A percentile compares a stretch with the other conserved stretches of the same genome.
These are phyloP conservation scores for Nitzschia putrida DNA, from an alignment of 108 stramenopile species.

Conservation along the genomic window DNA sequence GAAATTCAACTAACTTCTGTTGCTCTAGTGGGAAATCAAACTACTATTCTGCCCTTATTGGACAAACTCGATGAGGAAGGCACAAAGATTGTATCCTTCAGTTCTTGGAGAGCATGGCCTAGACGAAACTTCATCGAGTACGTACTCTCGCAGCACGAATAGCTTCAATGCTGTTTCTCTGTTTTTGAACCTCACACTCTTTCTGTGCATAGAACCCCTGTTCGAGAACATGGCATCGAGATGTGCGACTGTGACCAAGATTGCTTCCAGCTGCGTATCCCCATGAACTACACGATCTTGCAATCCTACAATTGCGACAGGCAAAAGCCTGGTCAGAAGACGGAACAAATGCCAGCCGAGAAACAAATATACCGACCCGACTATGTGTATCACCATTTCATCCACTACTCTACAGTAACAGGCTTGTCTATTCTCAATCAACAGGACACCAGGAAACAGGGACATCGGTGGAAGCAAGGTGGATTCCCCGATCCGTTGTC, in stretches of 20 bases:
- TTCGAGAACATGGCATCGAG: constrained; percentile 18
- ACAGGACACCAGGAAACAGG: constrained; percentile 43
- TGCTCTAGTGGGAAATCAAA: constrained; percentile 34
- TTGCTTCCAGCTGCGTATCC: constrained; percentile 63
- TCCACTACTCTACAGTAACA: constrained; percentile 85
- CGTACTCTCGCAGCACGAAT: background rate
- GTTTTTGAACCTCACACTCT: background rate
- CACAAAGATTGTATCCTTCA: constrained; percentile 53
- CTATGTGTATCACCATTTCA: constrained; percentile 78
- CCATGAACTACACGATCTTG: constrained; percentile 61
- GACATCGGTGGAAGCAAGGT: constrained; percentile 20
- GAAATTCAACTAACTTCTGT: constrained; percentile 3
- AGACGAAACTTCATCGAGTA: constrained; percentile 41
- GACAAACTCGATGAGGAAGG: constrained; percentile 47
- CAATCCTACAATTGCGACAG: constrained; percentile 88
- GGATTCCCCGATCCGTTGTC: constrained; percentile 55
- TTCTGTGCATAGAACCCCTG: constrained; percentile 8
- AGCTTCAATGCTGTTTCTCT: background rate
- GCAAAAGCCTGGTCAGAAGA: constrained; percentile 69
- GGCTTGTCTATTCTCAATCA: constrained; percentile 53
- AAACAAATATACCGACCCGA: constrained; percentile 63
- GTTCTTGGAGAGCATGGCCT: constrained; percentile 65
- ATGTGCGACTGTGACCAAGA: constrained; percentile 30
- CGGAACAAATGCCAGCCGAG: constrained; percentile 46
- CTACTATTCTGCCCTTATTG: constrained; percentile 34